Base-by-base conservation (phyloP, 352 stramenopile genomes). In the Globisporangium apiculatum region DNA sequence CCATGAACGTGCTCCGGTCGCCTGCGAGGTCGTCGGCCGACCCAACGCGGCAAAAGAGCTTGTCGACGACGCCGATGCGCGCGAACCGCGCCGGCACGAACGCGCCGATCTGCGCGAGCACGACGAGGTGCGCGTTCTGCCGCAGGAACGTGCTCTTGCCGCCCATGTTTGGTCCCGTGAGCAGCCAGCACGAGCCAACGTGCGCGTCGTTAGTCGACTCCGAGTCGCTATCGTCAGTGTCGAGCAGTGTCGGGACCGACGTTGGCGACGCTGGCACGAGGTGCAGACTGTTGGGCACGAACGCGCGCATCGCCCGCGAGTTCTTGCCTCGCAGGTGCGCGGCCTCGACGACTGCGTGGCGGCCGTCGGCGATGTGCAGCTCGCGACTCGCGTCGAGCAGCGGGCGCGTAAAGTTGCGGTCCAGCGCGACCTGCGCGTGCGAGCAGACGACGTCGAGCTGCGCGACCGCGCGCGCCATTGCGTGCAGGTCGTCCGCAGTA, bases 161-260 rank as follows among this genome's bases (percentile, higher is more conserved):
- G 12, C 86, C 87, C 86, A 95, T 94, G 52, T 96, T 96, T 1
- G 86, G 85, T 1, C 87, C 87, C 0, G 86, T 96, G n/a, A 96
- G 62, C 37, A 96, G 60, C 82, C 83, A 93, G 57, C 79, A 89
- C 8, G 71, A 72, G 0, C 67, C 74, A 31, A 31, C 24, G 24
- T 31, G 24, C 24, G 24, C 24, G 31, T 43, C 40, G 40, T 43
- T 43, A 46, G 35, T 58, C 65, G 4, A 67, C 60, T 4, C 15
- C 48, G 10, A 12, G 14, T 14, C 55, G 49, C 4, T 38, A 11
- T 45, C 7, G 35, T 35, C 18, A 4, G 10, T 17, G 10, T 4
- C 35, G 5, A 10, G 12, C 11, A 14, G 14, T 5, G 14, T 50
- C 10, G 24, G n/a, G 37, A 15, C 37, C 15, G 45, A 17, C n/a